phyloP scores from a whole-genome alignment of 2,329 filamentous ascomycete species.

The Lizonia empirigonia region DNA sequence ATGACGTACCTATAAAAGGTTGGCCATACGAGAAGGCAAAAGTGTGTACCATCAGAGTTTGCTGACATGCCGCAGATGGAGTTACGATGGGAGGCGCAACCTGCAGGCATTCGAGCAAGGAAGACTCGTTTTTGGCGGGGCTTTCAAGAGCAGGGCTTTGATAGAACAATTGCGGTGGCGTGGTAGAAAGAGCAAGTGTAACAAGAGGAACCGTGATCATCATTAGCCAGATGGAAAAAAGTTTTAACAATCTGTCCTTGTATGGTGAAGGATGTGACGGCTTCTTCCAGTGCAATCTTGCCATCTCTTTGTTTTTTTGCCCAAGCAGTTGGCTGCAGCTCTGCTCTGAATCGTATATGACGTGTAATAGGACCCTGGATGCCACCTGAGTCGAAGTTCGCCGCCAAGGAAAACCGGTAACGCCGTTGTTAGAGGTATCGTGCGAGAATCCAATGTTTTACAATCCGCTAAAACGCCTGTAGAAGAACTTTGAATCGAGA shows the following conservation, averaged over 20 bases:
- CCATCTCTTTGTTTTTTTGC: slow-evolving; percentile 20
- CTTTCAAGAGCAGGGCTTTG: slow-evolving; percentile 24
- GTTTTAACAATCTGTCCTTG: slow-evolving; percentile 21
- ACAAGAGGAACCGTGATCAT: slow-evolving; percentile 42
- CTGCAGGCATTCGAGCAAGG: slow-evolving; percentile 68
- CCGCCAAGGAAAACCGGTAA: slow-evolving; percentile 30
- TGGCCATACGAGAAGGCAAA: slow-evolving; percentile 76
- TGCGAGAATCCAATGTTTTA: slow-evolving; percentile 19
- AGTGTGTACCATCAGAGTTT: slow-evolving; percentile 70
- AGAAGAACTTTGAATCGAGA: slow-evolving; percentile 14
- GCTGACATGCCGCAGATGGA: slow-evolving; percentile 54
- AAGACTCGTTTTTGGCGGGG: slow-evolving; percentile 33
- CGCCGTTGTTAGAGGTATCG: slow-evolving; percentile 40
- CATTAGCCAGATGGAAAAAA: slow-evolving; percentile 40
- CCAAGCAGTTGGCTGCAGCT: slow-evolving; percentile 19
- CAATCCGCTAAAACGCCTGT: slow-evolving; percentile 22
- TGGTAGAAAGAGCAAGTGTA: slow-evolving; percentile 27
- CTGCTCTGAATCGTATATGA: slow-evolving; percentile 29
- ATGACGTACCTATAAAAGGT: slow-evolving; percentile 69
- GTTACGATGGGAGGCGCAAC: slow-evolving; percentile 69
- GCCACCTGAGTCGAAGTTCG: slow-evolving; percentile 18
- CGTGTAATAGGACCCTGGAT: slow-evolving; percentile 17
- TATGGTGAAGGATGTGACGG: slow-evolving; percentile 20
- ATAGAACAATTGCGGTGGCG: slow-evolving; percentile 23
- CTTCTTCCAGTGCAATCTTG: slow-evolving; percentile 15